A percentile compares a stretch with the other conserved stretches of the same genome.
These are phyloP conservation scores for Oidiodendron maius DNA, from an alignment of 495 filamentous ascomycete genomes.

Conservation along the genomic window DNA sequence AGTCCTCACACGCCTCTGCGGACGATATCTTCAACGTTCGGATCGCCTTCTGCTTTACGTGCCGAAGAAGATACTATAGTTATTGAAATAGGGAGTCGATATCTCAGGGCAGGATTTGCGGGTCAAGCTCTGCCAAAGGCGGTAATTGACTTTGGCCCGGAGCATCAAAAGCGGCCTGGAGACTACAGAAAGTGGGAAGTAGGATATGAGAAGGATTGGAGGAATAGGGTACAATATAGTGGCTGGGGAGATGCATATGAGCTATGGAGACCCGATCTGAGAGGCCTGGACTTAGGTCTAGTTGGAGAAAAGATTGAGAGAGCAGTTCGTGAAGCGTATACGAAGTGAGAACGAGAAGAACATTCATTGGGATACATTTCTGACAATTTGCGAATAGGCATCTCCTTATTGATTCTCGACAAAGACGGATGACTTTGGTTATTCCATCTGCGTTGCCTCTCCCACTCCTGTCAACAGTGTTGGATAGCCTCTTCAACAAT, in stretches of 20 bases:
- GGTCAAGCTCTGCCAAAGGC: slow-evolving; percentile 73
- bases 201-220: slow-evolving; percentile 40
- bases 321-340: slow-evolving; percentile 75
- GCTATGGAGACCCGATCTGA: slow-evolving; percentile 73
- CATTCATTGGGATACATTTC: neutral
- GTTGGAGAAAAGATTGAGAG: slow-evolving; percentile 87
- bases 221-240: slow-evolving; percentile 35
- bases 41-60: slow-evolving; percentile 68
- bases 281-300: slow-evolving; percentile 65
- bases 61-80: slow-evolving; percentile 79
- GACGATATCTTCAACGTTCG: slow-evolving; percentile 54
- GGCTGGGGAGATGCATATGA: slow-evolving; percentile 70
- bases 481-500: slow-evolving; percentile 71
- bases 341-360: slow-evolving; percentile 43
- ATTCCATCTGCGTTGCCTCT: slow-evolving; percentile 75
- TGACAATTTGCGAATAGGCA: slow-evolving; percentile 39
- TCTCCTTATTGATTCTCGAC: slow-evolving; percentile 70
- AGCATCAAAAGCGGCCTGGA: slow-evolving; percentile 68
- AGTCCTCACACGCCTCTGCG: slow-evolving; percentile 58
- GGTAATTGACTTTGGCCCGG: slow-evolving; percentile 61
- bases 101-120: slow-evolving; percentile 77
- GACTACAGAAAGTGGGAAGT: slow-evolving; percentile 71
- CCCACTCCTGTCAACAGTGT: slow-evolving; percentile 63
- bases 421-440: slow-evolving; percentile 63
- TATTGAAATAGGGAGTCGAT: slow-evolving; percentile 75